Conservation (phyloP, 1,284 basidiomycete species). For the Marasmius oreades region DNA sequence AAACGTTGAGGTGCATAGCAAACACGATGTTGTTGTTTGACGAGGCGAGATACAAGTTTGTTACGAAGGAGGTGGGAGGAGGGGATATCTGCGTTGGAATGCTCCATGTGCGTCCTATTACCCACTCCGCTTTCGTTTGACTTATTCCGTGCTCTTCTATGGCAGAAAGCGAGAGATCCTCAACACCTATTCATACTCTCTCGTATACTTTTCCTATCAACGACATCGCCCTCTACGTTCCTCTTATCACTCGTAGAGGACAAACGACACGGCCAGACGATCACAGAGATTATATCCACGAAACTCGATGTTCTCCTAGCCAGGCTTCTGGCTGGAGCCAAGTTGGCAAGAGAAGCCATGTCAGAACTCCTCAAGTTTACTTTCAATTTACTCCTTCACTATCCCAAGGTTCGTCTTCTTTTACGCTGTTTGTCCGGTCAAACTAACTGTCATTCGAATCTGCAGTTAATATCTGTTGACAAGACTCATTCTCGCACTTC, state of each 20-base stretch:
- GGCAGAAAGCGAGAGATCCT: conserved; percentile 56
- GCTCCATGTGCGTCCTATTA: conserved; percentile 51
- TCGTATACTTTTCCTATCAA: conserved; percentile 72
- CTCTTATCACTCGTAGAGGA: conserved; percentile 59
- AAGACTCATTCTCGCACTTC: background rate
- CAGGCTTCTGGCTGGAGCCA: conserved; percentile 44
- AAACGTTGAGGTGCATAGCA: conserved; percentile 72
- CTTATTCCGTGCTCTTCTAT: background rate
- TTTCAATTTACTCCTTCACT: conserved; percentile 75
- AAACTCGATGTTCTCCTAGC: conserved; percentile 53
- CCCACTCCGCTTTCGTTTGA: background rate
- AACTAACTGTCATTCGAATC: background rate
- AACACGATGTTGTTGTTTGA: conserved; percentile 73
- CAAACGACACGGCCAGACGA: conserved; percentile 48
- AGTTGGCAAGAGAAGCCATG: conserved; percentile 66
- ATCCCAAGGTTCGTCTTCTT: background rate
- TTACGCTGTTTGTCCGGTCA: background rate
- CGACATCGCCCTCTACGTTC: conserved; percentile 49
- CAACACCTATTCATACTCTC: conserved; percentile 72
- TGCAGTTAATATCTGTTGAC: background rate
- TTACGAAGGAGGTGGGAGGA: conserved; percentile 57
- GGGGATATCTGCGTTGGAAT: conserved; percentile 53
- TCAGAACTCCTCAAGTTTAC: conserved; percentile 73
- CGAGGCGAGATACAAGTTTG: conserved; percentile 52
- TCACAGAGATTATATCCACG: conserved; percentile 55